Evolutionary conservation across 2,329 filamentous ascomycete species (phyloP).

Genomic region (Sclerotinia spermophila): DNA sequence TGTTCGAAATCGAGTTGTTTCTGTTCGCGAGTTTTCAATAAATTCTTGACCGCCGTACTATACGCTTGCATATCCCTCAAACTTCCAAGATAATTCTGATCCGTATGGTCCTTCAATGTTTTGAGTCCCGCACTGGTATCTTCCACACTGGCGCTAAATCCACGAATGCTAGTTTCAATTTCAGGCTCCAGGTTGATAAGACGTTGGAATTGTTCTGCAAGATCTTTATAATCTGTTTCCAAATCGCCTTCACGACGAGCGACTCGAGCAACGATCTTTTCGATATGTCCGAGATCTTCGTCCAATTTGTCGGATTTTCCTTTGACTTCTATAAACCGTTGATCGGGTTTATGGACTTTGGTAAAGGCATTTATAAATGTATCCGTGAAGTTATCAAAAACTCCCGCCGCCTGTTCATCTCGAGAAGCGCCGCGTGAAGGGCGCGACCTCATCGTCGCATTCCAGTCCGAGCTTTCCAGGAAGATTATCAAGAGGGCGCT

Average conservation of each 20-base stretch:
- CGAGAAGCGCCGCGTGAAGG: conserved; percentile 62
- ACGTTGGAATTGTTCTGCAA: conserved; percentile 92
- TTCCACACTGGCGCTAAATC: conserved; percentile 82
- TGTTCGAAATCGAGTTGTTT: conserved; percentile 98
- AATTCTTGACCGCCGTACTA: conserved; percentile 76
- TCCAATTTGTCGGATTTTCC: conserved; percentile 92
- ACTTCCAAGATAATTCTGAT: conserved; percentile 91
- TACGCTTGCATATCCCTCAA: conserved; percentile 96
- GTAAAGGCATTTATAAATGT: conserved; percentile 96
- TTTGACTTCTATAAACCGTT: conserved; percentile 88
- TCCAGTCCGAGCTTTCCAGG: conserved; percentile 92
- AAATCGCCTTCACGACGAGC: conserved; percentile 83
- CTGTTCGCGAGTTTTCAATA: conserved; percentile 90
- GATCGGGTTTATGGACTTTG: conserved; percentile 92
- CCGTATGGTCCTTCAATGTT: conserved; percentile 82
- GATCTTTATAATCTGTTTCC: conserved; percentile 81
- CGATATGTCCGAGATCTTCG: conserved; percentile 87
- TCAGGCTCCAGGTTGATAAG: conserved; percentile 86
- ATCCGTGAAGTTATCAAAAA: conserved; percentile 94
- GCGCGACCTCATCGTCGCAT: conserved; percentile 84
- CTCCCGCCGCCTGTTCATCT: conserved; percentile 55
- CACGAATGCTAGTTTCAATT: conserved; percentile 75
- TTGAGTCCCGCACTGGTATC: conserved; percentile 76
- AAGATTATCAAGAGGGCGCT: conserved; percentile 82
- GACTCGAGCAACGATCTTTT: conserved; percentile 92